phyloP scores from a whole-genome alignment of 2,329 filamentous ascomycete species.

The Botrytis byssoidea region DNA sequence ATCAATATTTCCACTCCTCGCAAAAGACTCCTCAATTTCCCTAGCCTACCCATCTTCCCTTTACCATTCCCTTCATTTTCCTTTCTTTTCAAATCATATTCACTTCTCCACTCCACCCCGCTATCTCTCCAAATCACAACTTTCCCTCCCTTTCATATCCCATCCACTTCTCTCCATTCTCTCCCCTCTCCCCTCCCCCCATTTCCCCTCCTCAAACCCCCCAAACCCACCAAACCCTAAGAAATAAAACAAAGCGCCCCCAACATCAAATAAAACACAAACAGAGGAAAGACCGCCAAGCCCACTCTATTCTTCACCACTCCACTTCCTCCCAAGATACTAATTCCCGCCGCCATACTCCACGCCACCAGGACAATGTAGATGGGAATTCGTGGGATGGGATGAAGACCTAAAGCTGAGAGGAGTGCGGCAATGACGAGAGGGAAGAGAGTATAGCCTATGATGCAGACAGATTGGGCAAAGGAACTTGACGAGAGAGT shows the following conservation, averaged over 20 bases:
- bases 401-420: slow-evolving; percentile 76
- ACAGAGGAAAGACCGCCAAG: slow-evolving; percentile 23
- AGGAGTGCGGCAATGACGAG: slow-evolving; percentile 89
- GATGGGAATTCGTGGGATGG: slow-evolving; percentile 82
- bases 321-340: slow-evolving; percentile 25
- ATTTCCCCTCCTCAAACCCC: too few relatives aligned
- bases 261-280: slow-evolving; percentile 25
- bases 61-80: background rate
- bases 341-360: slow-evolving; percentile 76
- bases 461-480: slow-evolving; percentile 95
- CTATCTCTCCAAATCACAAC: background rate
- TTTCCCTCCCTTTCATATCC: background rate
- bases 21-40: background rate
- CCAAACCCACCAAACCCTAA: background rate
- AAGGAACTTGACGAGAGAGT: slow-evolving; percentile 67
- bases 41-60: too few relatives aligned
- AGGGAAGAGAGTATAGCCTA: slow-evolving; percentile 96
- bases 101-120: background rate
- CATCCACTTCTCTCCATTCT: too few relatives aligned
- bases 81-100: too few relatives aligned
- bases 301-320: slow-evolving; percentile 26
- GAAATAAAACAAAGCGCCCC: slow-evolving; percentile 24
- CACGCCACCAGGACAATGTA: slow-evolving; percentile 86
- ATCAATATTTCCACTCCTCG: background rate
- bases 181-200: too few relatives aligned